A percentile compares a stretch with the other conserved stretches of the same genome.
phyloP scores from a whole-genome alignment of 1,284 basidiomycete species.

The Boletus smithii region DNA sequence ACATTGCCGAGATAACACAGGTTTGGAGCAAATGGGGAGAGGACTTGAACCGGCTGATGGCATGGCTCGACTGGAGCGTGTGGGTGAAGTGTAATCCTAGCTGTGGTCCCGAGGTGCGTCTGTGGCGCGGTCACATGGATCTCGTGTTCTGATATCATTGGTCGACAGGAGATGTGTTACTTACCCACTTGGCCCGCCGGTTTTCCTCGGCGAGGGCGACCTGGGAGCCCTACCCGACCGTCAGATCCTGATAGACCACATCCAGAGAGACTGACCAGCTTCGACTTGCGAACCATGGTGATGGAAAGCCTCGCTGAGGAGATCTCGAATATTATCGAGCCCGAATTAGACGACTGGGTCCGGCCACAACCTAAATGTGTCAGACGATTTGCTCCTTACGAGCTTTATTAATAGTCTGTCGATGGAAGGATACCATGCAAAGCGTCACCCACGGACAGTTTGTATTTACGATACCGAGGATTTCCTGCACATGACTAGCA shows the following conservation, averaged over 20 bases:
- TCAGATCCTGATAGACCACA: not conserved
- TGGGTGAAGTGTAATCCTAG: slow-evolving; percentile 39
- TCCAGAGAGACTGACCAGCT: not conserved
- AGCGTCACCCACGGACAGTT: not conserved
- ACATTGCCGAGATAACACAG: slow-evolving; percentile 1
- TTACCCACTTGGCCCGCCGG: slow-evolving; percentile 42
- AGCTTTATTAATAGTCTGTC: not conserved
- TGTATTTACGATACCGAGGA: not conserved
- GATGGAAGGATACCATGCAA: not conserved
- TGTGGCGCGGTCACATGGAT: not conserved
- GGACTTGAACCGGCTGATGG: slow-evolving; percentile 31
- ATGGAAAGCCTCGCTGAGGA: not conserved
- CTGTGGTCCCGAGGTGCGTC: slow-evolving; percentile 33
- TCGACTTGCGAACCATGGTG: not conserved
- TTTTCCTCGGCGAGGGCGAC: not conserved
- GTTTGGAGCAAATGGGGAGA: slow-evolving; percentile 24
- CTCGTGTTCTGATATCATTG: not conserved
- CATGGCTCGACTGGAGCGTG: slow-evolving; percentile 40
- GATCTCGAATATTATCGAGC: not conserved
- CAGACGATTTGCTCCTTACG: slow-evolving; percentile 15
- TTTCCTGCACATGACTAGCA: not conserved
- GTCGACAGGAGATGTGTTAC: slow-evolving; percentile 31
- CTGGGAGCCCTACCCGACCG: too few species aligned
- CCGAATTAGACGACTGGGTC: slow-evolving; percentile 20
- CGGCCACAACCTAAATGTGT: slow-evolving; percentile 27